Percentiles rank a stretch among this genome's conserved stretches.
These are phyloP conservation scores for Leonotis leonurus DNA, from an alignment of 257 asterid genomes.

Conservation along the genomic window DNA sequence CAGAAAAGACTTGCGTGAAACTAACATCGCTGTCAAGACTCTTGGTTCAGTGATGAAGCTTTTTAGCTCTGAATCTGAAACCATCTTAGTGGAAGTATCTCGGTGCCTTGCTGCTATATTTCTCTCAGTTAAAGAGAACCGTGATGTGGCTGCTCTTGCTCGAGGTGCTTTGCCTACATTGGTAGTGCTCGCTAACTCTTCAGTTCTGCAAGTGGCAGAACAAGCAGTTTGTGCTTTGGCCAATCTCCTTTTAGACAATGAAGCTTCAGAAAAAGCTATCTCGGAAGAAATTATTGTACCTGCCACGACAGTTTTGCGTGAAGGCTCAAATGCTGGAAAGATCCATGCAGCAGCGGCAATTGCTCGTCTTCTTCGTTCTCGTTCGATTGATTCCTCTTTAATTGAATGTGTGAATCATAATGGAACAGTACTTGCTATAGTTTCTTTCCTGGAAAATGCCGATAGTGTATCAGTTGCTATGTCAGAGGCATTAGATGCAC, in stretches of 20 bases:
- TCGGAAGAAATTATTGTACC: conserved; percentile 77
- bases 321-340: conserved; percentile 70
- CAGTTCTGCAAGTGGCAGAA: conserved; percentile 70
- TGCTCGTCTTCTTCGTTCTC: conserved; percentile 80
- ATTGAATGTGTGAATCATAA: conserved; percentile 68
- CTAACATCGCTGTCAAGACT: conserved; percentile 59
- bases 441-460: conserved; percentile 75
- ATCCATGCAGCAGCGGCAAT: conserved; percentile 91
- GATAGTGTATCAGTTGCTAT: conserved; percentile 54
- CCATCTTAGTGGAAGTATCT: conserved; percentile 60
- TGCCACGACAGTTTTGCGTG: conserved; percentile 83
- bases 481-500: conserved; percentile 84
- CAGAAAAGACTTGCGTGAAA: conserved; percentile 91
- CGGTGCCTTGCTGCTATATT: conserved; percentile 84
- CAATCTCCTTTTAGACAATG: conserved; percentile 81
- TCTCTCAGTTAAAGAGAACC: conserved; percentile 83
- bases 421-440: conserved; percentile 89
- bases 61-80: conserved; percentile 60
- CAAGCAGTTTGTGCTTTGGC: conserved; percentile 97
- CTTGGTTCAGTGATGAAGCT: conserved; percentile 62
- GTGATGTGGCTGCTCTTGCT: conserved; percentile 75
- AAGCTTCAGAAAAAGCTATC: conserved; percentile 62
- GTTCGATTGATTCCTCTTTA: conserved; percentile 52
- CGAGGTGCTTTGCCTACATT: conserved; percentile 64
- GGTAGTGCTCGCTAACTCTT: conserved; percentile 69